These are phyloP conservation scores for Dipteronia dyeriana DNA, from an alignment of 345 rosid genomes.

Conservation along the genomic window DNA sequence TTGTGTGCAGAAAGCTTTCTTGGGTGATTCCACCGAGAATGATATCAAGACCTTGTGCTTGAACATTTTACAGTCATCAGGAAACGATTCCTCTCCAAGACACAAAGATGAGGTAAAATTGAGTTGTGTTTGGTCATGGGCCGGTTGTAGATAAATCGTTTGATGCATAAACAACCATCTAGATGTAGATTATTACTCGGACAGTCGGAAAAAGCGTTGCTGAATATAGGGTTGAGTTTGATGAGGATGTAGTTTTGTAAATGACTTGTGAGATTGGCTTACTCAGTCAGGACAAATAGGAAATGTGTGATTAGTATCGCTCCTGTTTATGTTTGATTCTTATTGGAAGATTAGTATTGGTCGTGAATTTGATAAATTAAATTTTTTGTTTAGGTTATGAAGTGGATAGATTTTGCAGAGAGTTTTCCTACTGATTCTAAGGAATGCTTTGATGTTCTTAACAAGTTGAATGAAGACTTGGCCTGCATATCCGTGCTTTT, in stretches of 20 bases:
- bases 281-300: not conserved
- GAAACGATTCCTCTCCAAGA: constrained; percentile 33
- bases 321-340: constrained; percentile 16
- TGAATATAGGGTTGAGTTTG: not conserved
- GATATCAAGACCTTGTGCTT: constrained; percentile 56
- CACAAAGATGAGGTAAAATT: constrained; percentile 52
- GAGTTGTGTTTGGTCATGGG: not conserved
- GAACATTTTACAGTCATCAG: constrained; percentile 50
- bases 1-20: constrained; percentile 41
- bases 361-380: constrained; percentile 4
- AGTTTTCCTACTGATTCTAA: constrained; percentile 47
- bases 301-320: not conserved
- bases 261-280: constrained; percentile 8
- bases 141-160: not conserved
- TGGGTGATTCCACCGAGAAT: constrained; percentile 29
- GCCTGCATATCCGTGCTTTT: constrained; percentile 60
- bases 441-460: constrained; percentile 48
- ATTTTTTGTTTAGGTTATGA: constrained; percentile 52
- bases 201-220: not conserved
- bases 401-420: constrained; percentile 73
- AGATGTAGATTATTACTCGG: not conserved
- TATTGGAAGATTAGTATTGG: not conserved
- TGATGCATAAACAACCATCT: not conserved
- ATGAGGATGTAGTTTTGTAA: not conserved
- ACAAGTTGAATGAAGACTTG: constrained; percentile 60